Evolutionary conservation across 2,329 filamentous ascomycete genomes (phyloP).

Genomic region (Hymenoscyphus fraxineus): DNA sequence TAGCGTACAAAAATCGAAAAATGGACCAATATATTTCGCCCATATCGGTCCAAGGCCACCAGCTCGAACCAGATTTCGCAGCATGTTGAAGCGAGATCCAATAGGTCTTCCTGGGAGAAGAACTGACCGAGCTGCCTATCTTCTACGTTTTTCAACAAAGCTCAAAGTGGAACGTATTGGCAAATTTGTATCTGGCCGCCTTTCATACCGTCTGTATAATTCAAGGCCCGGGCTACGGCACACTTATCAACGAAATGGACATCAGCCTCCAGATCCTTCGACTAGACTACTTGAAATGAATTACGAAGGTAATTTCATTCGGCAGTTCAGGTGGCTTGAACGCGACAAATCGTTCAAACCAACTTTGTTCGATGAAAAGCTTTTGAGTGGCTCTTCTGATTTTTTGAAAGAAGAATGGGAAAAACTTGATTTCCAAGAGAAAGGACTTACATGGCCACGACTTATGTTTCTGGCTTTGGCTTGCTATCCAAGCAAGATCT

Average conservation of each 20-base stretch:
- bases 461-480: constrained; percentile 23
- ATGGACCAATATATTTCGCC: neutral
- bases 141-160: neutral
- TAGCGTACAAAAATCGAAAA: neutral
- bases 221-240: neutral
- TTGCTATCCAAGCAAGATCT: constrained; percentile 18
- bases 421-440: neutral
- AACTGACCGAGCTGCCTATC: neutral
- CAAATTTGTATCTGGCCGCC: neutral
- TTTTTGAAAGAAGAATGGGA: constrained; percentile 14
- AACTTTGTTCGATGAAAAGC: neutral
- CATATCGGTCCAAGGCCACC: neutral
- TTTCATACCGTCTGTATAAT: neutral
- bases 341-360: neutral
- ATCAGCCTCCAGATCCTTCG: neutral
- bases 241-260: neutral
- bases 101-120: neutral
- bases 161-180: neutral
- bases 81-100: neutral
- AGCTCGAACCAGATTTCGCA: neutral
- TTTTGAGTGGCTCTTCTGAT: constrained; percentile 6
- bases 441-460: constrained; percentile 20
- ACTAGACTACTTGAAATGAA: neutral
- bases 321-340: neutral
- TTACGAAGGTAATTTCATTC: neutral